phyloP scores from a whole-genome alignment of 371 early-diverging fungal genomes.

The Mortierella sp. region DNA sequence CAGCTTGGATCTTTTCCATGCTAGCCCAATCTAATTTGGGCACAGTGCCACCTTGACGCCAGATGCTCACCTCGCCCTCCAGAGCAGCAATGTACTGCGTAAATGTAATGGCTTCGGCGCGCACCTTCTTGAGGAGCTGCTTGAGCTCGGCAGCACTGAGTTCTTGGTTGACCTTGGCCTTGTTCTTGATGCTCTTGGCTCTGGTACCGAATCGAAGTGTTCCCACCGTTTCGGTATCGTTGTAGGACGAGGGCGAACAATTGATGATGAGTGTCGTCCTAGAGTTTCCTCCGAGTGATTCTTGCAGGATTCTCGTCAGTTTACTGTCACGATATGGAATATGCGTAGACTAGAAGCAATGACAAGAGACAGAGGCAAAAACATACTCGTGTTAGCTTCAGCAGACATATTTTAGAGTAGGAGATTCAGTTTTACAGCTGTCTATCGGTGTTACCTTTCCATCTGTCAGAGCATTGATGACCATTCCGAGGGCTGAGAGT shows the following conservation, averaged over 20 bases:
- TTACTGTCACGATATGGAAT: conserved; percentile 99
- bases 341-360: conserved; percentile 79
- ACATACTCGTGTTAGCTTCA: too few species aligned
- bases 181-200: conserved; percentile 98
- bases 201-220: conserved; percentile 98
- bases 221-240: conserved; percentile 94
- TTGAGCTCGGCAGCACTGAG: conserved; percentile 94
- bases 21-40: conserved; percentile 80
- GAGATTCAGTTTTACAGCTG: background rate
- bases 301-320: conserved; percentile 98
- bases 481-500: conserved; percentile 97
- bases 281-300: conserved; percentile 98
- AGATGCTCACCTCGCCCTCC: conserved; percentile 88
- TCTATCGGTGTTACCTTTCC: conserved; percentile 72
- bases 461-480: conserved; percentile 96
- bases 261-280: conserved; percentile 97
- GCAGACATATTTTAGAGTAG: too few species aligned
- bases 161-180: conserved; percentile 97
- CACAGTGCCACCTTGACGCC: conserved; percentile 86
- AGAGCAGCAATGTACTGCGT: conserved; percentile 85
- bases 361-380: conserved; percentile 6
- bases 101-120: conserved; percentile 80
- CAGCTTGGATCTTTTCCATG: conserved; percentile 72
- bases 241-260: conserved; percentile 95
- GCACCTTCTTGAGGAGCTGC: conserved; percentile 87